Evolutionary conservation across 306 rosid species (phyloP), one percentile per base, ranked within the genome.

Genomic region (Parietaria judaica): DNA sequence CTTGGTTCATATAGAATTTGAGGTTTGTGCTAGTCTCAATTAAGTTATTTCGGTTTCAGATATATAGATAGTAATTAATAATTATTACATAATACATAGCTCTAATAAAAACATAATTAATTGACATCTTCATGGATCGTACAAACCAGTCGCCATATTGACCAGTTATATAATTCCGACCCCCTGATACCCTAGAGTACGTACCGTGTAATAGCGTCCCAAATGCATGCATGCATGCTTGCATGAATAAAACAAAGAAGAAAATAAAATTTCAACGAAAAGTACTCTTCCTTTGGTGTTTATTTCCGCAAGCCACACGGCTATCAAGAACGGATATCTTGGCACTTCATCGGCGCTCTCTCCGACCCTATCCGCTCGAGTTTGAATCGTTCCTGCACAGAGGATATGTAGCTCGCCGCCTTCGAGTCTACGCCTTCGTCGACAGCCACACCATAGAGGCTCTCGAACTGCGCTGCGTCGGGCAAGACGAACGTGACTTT

Each of bases 371-470:
- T 34, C 58, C 72, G 72, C 46, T 85, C 85, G 16, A 79, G 91
- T 84, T 69, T 72, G 31, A 83, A 83, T 14, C 91, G 87, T 52
- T 85, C 81, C 53, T 81, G 91, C 46, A 83, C 85, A 56, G 66
- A 80, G 17, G 89, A 73, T 14, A 91, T 85, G 51, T 83, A 91
- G 15, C 41, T 46, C 16, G 72, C 75, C 45, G 96, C 98, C 74
- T 85, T 91, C 11, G 49, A 6, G 58, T 91, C 96, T 0, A 87
- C 82, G 11, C 78, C 57, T 31, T 91, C 98, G 51, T 91, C 98
- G 0, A 14, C 80, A 2, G 73, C 71, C 0, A 68, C n/a, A 6
- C 84, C 83, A 36, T 82, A 67, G 0, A 56, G 53, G 39, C 45
- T 71, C 8, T 82, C 84, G 39, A 70, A 51, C 14, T 61, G 71